A percentile compares a stretch with the other conserved stretches of the same genome.
Evolutionary conservation across 2,329 filamentous ascomycete genomes (phyloP).

Genomic region (Fusarium sterilihyphosum): DNA sequence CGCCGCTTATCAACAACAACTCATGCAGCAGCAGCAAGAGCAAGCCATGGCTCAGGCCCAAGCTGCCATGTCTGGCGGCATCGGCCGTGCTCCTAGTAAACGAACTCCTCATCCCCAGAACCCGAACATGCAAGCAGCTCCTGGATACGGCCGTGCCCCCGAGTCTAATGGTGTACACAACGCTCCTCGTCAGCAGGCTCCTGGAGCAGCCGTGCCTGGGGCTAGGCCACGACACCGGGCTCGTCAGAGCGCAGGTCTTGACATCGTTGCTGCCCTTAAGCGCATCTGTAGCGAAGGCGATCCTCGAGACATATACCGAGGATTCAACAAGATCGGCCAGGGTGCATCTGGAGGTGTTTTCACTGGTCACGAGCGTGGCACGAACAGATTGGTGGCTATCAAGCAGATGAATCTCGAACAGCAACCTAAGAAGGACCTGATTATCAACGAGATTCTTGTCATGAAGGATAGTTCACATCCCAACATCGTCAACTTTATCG

Average conservation of each 20-base stretch:
- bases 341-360: conserved; percentile 96
- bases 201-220: conserved; percentile 54
- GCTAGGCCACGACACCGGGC: conserved; percentile 79
- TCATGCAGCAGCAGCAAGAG: conserved; percentile 85
- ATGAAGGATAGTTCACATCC: conserved; percentile 99
- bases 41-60: conserved; percentile 84
- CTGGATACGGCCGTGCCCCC: conserved; percentile 43
- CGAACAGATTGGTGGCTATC: conserved; percentile 91
- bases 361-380: conserved; percentile 85
- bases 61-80: conserved; percentile 76
- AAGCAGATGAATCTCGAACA: conserved; percentile 99
- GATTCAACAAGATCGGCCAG: conserved; percentile 94
- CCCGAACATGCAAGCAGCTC: conserved; percentile 37
- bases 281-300: conserved; percentile 92
- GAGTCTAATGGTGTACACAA: conserved; percentile 47
- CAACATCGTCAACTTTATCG: conserved; percentile 99
- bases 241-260: conserved; percentile 81
- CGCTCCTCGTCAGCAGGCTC: conserved; percentile 51
- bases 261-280: conserved; percentile 85
- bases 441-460: conserved; percentile 98
- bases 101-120: conserved; percentile 58
- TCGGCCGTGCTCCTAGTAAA: conserved; percentile 80
- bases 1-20: conserved; percentile 67
- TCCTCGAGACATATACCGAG: conserved; percentile 86
- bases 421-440: conserved; percentile 98